Evolutionary conservation across 495 filamentous ascomycete genomes (phyloP).

Genomic region (Platismatia glauca): DNA sequence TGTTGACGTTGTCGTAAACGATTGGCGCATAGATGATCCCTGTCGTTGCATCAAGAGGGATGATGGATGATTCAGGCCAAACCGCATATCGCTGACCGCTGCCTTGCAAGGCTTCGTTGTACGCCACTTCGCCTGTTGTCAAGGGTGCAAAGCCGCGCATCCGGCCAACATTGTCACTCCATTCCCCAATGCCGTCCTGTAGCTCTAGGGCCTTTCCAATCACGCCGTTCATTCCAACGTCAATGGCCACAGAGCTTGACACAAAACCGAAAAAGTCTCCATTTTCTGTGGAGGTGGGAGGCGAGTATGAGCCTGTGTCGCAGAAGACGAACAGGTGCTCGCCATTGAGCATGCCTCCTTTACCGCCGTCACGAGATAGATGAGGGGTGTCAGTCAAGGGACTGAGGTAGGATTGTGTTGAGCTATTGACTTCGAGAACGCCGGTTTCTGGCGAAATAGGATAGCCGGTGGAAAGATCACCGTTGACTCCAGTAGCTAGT

Average conservation of each 20-base stretch:
- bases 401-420: conserved; percentile 21
- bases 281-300: conserved; percentile 16
- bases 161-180: conserved; percentile 27
- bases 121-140: conserved; percentile 28
- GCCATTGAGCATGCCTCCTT: conserved; percentile 30
- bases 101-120: conserved; percentile 28
- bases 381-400: conserved; percentile 24
- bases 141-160: conserved; percentile 29
- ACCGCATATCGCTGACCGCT: conserved; percentile 30
- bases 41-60: conserved; percentile 26
- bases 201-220: conserved; percentile 21
- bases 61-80: conserved; percentile 31
- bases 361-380: conserved; percentile 30
- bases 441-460: conserved; percentile 25
- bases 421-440: conserved; percentile 22
- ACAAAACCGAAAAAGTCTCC: conserved; percentile 30
- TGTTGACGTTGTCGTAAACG: conserved; percentile 30
- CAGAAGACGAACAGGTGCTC: conserved; percentile 31
- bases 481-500: conserved; percentile 25
- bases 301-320: conserved; percentile 29
- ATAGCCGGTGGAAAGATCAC: conserved; percentile 25
- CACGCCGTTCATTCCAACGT: conserved; percentile 27
- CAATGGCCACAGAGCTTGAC: conserved; percentile 30
- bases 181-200: conserved; percentile 30
- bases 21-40: conserved; percentile 29